Conservation (phyloP, 129 eudicot species). For the Flaveria sonorensis region DNA sequence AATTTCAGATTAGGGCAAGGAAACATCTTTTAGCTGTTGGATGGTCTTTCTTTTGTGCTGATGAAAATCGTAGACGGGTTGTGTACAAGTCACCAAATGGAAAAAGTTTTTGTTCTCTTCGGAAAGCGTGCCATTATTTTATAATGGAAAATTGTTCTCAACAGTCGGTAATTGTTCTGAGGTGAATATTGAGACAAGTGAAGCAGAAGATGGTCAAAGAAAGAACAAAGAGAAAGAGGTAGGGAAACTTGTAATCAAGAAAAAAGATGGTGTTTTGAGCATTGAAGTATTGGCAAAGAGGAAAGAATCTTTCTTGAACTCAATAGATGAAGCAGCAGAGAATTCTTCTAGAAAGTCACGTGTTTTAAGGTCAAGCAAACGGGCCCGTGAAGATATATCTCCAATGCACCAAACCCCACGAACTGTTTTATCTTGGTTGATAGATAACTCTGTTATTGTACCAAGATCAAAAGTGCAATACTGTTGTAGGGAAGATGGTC, state of each 20-base stretch:
- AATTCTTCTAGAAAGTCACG: constrained; percentile 35
- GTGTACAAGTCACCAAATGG: constrained; percentile 58
- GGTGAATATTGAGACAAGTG: constrained; percentile 7
- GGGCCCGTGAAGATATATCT: constrained; percentile 49
- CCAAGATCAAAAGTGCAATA: constrained; percentile 68
- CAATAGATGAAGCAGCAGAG: constrained; percentile 25
- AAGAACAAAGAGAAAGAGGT: constrained; percentile 29
- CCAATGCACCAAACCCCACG: constrained; percentile 55
- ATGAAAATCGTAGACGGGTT: constrained; percentile 7
- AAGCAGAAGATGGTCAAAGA: constrained; percentile 2
- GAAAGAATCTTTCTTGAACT: constrained; percentile 28
- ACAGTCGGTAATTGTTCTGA: constrained; percentile 7
- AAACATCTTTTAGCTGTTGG: constrained; percentile 64
- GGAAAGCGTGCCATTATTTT: constrained; percentile 47
- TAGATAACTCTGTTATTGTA: constrained; percentile 59
- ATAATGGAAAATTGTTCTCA: constrained; percentile 20
- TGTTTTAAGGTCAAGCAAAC: constrained; percentile 64
- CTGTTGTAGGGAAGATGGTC: constrained; percentile 40
- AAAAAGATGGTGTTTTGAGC: constrained; percentile 35
- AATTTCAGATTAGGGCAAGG: constrained; percentile 39
- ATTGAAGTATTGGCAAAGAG: constrained; percentile 13
- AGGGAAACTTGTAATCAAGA: constrained; percentile 40
- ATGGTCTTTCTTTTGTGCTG: constrained; percentile 40
- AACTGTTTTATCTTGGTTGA: constrained; percentile 76
- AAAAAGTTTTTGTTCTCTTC: constrained; percentile 34